A percentile compares a stretch with the other conserved stretches of the same genome.
Conservation (phyloP, 1,284 basidiomycete genomes). For the Ustilago trichophora region DNA sequence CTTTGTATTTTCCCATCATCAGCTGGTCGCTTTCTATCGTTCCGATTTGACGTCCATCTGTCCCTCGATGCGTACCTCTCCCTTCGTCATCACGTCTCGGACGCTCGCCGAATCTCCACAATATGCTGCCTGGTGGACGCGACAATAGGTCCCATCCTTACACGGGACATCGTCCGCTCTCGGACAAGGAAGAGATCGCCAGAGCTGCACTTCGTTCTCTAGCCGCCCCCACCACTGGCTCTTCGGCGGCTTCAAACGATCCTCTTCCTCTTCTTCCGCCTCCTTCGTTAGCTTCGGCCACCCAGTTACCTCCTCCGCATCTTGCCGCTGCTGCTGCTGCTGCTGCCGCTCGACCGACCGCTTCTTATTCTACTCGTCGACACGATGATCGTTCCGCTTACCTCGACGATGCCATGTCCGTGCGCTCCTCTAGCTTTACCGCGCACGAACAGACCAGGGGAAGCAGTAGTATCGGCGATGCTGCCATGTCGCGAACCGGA, state of each 20-base stretch:
- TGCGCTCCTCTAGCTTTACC: neutral
- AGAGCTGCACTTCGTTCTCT: constrained; percentile 42
- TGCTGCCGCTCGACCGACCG: neutral
- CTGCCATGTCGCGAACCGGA: neutral
- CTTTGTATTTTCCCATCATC: too few relatives aligned
- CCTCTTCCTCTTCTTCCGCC: constrained; percentile 5
- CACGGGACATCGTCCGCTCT: constrained; percentile 6
- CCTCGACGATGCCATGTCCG: neutral
- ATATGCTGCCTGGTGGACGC: constrained; percentile 20
- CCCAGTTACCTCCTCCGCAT: neutral
- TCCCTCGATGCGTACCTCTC: constrained; percentile 9
- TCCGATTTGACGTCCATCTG: too few relatives aligned
- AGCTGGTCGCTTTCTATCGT: too few relatives aligned
- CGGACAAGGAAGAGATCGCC: constrained; percentile 41
- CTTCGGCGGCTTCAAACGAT: constrained; percentile 3
- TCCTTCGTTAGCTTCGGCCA: neutral
- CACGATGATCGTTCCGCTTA: neutral
- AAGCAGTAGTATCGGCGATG: neutral
- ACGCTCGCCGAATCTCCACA: neutral
- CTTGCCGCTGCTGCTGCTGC: too few relatives aligned
- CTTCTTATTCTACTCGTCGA: neutral
- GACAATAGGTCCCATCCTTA: constrained; percentile 4
- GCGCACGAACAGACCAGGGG: neutral
- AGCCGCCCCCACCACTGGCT: constrained; percentile 5
- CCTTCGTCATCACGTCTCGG: neutral